Evolutionary conservation across 148 eudicot genomes (phyloP), one percentile per base, ranked within the genome.

Genomic region (Cornus florida): DNA sequence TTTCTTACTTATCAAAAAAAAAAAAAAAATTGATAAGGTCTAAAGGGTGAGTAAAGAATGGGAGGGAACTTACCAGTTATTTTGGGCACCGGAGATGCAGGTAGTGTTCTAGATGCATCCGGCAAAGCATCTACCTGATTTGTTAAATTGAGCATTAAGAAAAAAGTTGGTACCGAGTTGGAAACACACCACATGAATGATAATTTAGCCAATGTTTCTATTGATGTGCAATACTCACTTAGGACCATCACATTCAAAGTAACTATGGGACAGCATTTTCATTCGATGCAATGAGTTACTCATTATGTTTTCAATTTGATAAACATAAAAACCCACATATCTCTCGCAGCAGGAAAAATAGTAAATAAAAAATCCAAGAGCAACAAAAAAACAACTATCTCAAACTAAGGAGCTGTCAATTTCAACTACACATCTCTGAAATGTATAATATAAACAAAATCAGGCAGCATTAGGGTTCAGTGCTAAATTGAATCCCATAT

Each of bases 51-150:
- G 22, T 14, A 68, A 70, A 17, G 2, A 56, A 81, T 66, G 64
- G 48, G 33, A 60, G 72, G 56, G 8, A 65, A 73, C 84, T 82
- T 75, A 88, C 91, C 76, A 20, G 72, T 71, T 35, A 72, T 10
- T 75, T 82, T 86, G 20, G 79, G 83, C 50, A 28, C 79, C 22
- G 65, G 20, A 20, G 84, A 78, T 38, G 81, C 73, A 60, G 89
- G 81, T 56, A 78, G 69, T 62, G 65, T 64, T 83, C 82, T 78
- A 31, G 85, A 76, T 46, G 74, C 68, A 24, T 65, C 67, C 75
- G 71, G 62, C 43, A 75, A 82, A 60, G 77, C 77, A 84, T 77
- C 85, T 65, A 81, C 80, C 87, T 90, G 87, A 71, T 67, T 64
- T 38, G 57, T 48, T 60, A 67, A 41, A 35, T n/a, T 24, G 73